Conservation (phyloP, 2,329 filamentous ascomycete genomes). For the Aspergillus fructus region DNA sequence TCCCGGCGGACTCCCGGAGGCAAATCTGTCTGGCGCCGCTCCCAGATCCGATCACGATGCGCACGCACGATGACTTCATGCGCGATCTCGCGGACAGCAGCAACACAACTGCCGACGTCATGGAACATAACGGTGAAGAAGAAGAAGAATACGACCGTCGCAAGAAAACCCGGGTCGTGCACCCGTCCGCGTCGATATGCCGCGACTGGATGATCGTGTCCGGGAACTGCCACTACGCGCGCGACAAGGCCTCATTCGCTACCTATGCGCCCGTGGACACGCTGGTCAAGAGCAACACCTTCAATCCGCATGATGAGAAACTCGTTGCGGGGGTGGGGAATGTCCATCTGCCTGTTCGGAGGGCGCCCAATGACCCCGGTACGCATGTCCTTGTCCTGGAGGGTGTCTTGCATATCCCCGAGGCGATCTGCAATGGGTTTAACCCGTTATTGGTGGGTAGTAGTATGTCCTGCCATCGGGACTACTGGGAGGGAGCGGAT, state of each 20-base stretch:
- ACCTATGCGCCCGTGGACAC: slow-evolving; percentile 27
- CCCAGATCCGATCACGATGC: background rate
- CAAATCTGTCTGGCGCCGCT: background rate
- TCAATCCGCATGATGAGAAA: slow-evolving; percentile 24
- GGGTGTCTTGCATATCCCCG: slow-evolving; percentile 36
- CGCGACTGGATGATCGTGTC: slow-evolving; percentile 31
- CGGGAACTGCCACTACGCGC: slow-evolving; percentile 34
- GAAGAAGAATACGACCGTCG: slow-evolving; percentile 3
- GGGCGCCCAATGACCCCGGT: slow-evolving; percentile 19
- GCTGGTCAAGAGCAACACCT: slow-evolving; percentile 21
- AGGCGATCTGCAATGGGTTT: slow-evolving; percentile 35
- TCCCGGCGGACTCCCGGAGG: background rate
- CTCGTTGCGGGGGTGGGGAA: slow-evolving; percentile 32
- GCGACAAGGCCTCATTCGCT: slow-evolving; percentile 31
- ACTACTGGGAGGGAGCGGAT: slow-evolving; percentile 23
- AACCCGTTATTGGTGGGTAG: slow-evolving; percentile 24
- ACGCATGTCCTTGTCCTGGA: slow-evolving; percentile 28
- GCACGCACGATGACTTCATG: slow-evolving; percentile 12
- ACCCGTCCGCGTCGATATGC: slow-evolving; percentile 40
- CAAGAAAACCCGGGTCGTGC: slow-evolving; percentile 10
- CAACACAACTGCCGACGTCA: background rate
- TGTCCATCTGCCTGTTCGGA: slow-evolving; percentile 30
- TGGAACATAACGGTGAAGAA: background rate
- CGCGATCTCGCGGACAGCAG: background rate
- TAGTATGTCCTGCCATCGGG: slow-evolving; percentile 23